phyloP scores from a whole-genome alignment of 352 stramenopile genomes.

The Globisporangium acanthophoron region DNA sequence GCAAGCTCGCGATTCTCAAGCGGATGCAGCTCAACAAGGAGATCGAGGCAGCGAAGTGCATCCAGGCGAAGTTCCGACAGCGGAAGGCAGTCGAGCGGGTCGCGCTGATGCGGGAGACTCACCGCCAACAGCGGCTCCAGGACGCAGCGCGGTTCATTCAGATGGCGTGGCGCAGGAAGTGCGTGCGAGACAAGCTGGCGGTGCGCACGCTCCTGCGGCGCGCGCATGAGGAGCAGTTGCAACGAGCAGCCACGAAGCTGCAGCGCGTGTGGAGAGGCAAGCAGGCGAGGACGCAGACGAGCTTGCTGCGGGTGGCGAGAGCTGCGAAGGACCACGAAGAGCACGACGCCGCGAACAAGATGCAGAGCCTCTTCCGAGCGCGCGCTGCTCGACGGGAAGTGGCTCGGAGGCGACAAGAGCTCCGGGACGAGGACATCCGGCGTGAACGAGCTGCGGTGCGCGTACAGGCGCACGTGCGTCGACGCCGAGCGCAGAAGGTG shows the following conservation, averaged over 20 bases:
- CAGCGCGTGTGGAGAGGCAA: constrained; percentile 75
- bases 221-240: constrained; percentile 8
- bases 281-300: constrained; percentile 23
- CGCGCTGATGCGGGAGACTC: constrained; percentile 10
- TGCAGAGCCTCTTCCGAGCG: constrained; percentile 55
- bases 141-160: constrained; percentile 34
- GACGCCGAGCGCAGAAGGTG: constrained; percentile 30
- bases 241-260: constrained; percentile 41
- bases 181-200: constrained; percentile 24
- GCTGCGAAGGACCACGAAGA: constrained; percentile 24
- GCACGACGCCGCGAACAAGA: constrained; percentile 40
- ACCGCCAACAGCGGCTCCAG: constrained; percentile 15
- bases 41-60: constrained; percentile 42
- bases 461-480: constrained; percentile 38
- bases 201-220: constrained; percentile 12
- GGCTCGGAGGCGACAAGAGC: constrained; percentile 28
- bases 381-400: constrained; percentile 36
- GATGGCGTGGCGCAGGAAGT: constrained; percentile 36
- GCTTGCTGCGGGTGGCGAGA: constrained; percentile 25
- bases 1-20: constrained; percentile 33
- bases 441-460: constrained; percentile 37
- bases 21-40: constrained; percentile 48
- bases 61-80: constrained; percentile 53
- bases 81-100: constrained; percentile 13
- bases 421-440: constrained; percentile 18